Conservation (phyloP, 2,329 filamentous ascomycete genomes). For the Aspergillus sp. region DNA sequence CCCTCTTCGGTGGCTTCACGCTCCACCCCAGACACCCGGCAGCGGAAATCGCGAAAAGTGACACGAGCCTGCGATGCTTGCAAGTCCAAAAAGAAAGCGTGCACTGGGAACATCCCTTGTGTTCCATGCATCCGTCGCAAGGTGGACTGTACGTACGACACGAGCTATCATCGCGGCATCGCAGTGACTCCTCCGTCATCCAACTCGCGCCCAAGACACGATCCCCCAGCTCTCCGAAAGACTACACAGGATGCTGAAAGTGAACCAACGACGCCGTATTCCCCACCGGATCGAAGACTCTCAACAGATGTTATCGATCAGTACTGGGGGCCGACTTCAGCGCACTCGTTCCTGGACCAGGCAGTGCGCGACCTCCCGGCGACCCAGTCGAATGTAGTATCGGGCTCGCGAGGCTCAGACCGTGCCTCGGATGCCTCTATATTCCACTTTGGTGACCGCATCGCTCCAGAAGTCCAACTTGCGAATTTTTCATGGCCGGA, state of each 20-base stretch:
- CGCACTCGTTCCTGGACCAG: constrained; percentile 24
- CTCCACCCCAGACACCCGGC: not conserved
- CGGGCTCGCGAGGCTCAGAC: not conserved
- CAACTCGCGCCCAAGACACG: not conserved
- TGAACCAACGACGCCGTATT: not conserved
- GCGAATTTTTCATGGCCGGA: constrained; percentile 20
- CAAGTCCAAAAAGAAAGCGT: constrained; percentile 25
- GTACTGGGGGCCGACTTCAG: constrained; percentile 25
- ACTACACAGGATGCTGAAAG: not conserved
- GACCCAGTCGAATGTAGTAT: constrained; percentile 10
- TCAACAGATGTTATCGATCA: constrained; percentile 17
- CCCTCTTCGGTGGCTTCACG: not conserved
- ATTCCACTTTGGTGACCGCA: constrained; percentile 22
- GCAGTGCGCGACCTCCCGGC: constrained; percentile 19
- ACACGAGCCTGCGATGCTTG: constrained; percentile 27
- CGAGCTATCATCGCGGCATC: constrained; percentile 23
- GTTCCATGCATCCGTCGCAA: constrained; percentile 18
- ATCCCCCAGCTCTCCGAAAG: not conserved
- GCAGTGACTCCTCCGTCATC: constrained; percentile 20
- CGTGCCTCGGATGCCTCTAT: constrained; percentile 14
- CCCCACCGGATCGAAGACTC: not conserved
- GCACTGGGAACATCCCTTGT: constrained; percentile 24
- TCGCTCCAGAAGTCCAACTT: constrained; percentile 9
- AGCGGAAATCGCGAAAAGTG: constrained; percentile 23
- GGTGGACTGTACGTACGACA: constrained; percentile 20